Evolutionary conservation across 2,329 filamentous ascomycete genomes (phyloP), one percentile per base, ranked within the genome.

Genomic region (Fusarium sp.): DNA sequence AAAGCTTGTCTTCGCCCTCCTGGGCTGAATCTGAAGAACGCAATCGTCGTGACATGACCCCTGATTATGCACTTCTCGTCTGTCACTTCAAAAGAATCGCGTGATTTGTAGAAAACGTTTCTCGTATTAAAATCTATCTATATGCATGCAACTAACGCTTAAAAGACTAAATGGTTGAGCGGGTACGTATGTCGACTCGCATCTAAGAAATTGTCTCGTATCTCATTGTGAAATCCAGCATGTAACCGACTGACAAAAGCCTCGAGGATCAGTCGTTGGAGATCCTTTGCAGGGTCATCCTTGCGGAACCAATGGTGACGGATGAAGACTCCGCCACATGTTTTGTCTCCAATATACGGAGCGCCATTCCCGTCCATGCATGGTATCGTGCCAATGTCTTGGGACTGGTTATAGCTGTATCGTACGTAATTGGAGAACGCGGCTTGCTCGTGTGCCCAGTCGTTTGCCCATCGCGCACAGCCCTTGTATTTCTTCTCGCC

Each of bases 381-480:
- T 9, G 72, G 69, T 12, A 77, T 77, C 4, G 63, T 65, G 6
- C 64, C 58, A 7, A 79, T 45, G 22, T 79, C 77, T 12, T 77
- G 71, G 4, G 67, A 26, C 9, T 52, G 54, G 47, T 75, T 76
- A 48, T 79, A 79, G 39, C 73, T 73, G 61, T 79, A 79, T 24
- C 78, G 77, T 1, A 79, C 54, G 61, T 75, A 67, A 57, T 76
- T 73, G 13, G 71, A 75, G 39, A 79, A 78, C 8, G 78, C 78
- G 7, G 77, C 77, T 69, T 79, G 78, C 65, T 79, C 78, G 63
- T 79, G 78, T 6, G 78, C 75, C 78, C 78, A 79, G 24, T 77
- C 72, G 38, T 65, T 66, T 1, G 56, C 70, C 78, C 78, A 79
- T 61, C 69, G 68, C 3, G 56, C 36, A 56, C 76, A 79, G 7